Conservation (phyloP, 352 stramenopile genomes). For the Halophytophthora polymorphica region DNA sequence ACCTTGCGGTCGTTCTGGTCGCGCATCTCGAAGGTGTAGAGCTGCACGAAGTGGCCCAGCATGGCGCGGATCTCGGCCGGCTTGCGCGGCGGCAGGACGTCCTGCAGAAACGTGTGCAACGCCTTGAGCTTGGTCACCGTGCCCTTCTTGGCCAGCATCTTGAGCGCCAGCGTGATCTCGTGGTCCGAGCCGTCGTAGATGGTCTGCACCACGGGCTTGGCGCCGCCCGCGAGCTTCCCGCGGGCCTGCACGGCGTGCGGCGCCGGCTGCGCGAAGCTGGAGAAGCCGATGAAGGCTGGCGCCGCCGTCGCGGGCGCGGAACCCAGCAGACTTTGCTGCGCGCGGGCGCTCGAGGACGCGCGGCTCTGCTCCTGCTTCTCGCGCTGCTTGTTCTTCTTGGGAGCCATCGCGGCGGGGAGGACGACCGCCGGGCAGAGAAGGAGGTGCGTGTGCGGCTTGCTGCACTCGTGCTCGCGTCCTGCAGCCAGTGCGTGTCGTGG, state of each 20-base stretch:
- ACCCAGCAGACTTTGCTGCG: slow-evolving; percentile 56
- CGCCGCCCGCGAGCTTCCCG: slow-evolving; percentile 13
- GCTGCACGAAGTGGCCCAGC: slow-evolving; percentile 72
- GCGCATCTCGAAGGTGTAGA: slow-evolving; percentile 78
- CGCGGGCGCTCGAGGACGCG: slow-evolving; percentile 74
- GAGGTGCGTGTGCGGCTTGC: neutral
- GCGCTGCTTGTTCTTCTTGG: slow-evolving; percentile 87
- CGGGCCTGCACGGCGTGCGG: slow-evolving; percentile 12
- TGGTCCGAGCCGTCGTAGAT: slow-evolving; percentile 82
- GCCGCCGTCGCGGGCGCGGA: slow-evolving; percentile 18
- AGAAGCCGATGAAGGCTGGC: slow-evolving; percentile 70
- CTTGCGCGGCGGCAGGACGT: slow-evolving; percentile 61
- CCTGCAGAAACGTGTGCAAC: slow-evolving; percentile 50
- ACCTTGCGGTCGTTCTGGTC: slow-evolving; percentile 85
- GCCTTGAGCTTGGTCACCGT: slow-evolving; percentile 81
- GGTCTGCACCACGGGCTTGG: slow-evolving; percentile 26
- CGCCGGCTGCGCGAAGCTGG: slow-evolving; percentile 46
- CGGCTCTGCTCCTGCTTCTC: slow-evolving; percentile 83
- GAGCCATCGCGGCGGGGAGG: slow-evolving; percentile 20
- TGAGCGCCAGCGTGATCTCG: slow-evolving; percentile 73
- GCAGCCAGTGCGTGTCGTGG: no score
- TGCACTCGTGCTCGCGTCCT: no score
- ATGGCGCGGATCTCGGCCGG: slow-evolving; percentile 59
- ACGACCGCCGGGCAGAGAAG: no score
- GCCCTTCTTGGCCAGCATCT: slow-evolving; percentile 85